Evolutionary conservation across 2,329 filamentous ascomycete species (phyloP), one percentile per base, ranked within the genome.

Genomic region (Pseudonectria foliicola): DNA sequence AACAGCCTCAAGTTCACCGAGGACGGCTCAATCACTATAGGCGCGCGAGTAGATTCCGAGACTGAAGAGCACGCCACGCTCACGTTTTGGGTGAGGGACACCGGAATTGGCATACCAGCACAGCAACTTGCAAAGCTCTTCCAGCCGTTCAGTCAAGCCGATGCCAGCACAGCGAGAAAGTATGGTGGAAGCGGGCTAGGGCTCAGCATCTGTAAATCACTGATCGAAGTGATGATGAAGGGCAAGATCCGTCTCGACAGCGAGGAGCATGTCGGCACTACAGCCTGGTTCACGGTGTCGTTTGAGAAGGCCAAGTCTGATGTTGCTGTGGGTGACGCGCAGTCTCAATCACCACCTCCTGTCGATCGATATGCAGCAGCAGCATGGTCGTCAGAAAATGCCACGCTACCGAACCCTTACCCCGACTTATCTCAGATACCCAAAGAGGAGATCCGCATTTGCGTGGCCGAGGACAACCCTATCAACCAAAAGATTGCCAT

Each of bases 1-100:
- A 95, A 95, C 64, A 90, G 85, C 53, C 82, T 95, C 60, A 95
- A 95, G 56, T 95, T 95, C 55, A 95, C 89, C 0, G 84, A 89
- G 38, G 75, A 82, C 38, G 89, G 89, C 1, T 85, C 82, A 0
- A 85, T 95, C 39, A 93, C 85, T 1, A 86, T 95, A 33, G 80
- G 80, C 30, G 85, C 87, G 4, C 74, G 74, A 15, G 73, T 88
- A 13, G 80, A 87, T 29, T 68, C 70, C 7, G 85, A 95, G 54
- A 80, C 78, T 8, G 68, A 74, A 11, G 77, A 85, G 26, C 74
- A 73, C 38, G 80, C 87, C 6, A 80, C 79, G 16, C 69, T 95
- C 36, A 88, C 82, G 3, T 92, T 90, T 56, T 90, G 85, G 61
- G 87, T 95, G 23, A 71, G 80, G 33, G 89, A 95, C 55, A 95